Base-by-base conservation (phyloP, 2,329 filamentous ascomycete species). In the Cercospora sesami region DNA sequence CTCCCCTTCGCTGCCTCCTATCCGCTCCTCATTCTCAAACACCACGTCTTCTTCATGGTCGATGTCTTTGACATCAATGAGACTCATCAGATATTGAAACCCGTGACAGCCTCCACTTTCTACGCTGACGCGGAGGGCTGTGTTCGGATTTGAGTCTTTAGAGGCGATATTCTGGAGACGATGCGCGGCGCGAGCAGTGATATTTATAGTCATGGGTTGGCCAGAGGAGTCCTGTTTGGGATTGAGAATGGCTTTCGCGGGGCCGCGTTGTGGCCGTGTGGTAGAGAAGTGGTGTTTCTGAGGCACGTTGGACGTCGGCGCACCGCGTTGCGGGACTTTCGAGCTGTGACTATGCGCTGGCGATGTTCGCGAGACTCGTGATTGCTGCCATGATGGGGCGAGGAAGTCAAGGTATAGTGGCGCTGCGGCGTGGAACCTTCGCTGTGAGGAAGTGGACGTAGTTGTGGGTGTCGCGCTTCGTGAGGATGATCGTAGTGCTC, bases 91-190 rank as follows among this genome's bases (percentile, higher is more conserved):
- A 78, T 99, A 99, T 79, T 99, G 95, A 80, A 99, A 99, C 60
- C 95, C 95, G 80, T 99, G 95, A 79, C 95, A 99, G 65, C 95
- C 95, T 71, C 95, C 95, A 66, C 91, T 93, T 77, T 96, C 93
- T 67, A 99, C 94, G 69, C 91, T 90, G 72, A 99, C 91, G 63
- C 94, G 91, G n/a, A 99, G 86, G 26, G 93, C 92, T 33, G 96
- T 87, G 75, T 91, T 85, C 2, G 92, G 92, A 78, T 96, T 96
- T 69, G 74, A 68, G 72, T 80, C 84, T 67, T 69, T 83, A 68
- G 73, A 79, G 70, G 79, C 77, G 74, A 84, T 96, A 72, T 92
- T 86, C 67, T 87, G 85, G 33, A 97, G 87, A 39, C 93, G 91
- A 79, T 81, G 75, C 51, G 91, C 90, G 48, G 94, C 94, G 60